Conservation (phyloP, 1,284 basidiomycete species). For the Ceratobasidium sp. region DNA sequence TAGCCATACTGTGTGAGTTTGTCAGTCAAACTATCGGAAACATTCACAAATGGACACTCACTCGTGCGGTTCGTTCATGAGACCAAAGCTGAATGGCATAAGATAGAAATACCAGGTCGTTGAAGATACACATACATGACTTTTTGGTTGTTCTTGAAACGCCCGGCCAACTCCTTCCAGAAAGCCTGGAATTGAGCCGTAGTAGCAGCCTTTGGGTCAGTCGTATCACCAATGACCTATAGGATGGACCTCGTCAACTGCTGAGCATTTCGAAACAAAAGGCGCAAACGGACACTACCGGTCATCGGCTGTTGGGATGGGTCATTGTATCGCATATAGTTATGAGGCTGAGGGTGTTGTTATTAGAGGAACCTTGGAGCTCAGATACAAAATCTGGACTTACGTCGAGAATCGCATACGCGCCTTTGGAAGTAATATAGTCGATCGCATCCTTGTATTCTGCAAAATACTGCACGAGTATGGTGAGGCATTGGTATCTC, state of each 20-base stretch:
- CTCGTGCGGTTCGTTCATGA: constrained; percentile 56
- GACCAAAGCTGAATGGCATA: constrained; percentile 43
- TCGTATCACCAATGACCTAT: constrained; percentile 56
- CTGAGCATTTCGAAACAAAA: neutral
- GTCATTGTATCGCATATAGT: constrained; percentile 58
- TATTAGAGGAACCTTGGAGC: neutral
- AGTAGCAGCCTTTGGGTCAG: constrained; percentile 56
- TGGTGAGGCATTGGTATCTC: neutral
- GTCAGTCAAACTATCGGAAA: neutral
- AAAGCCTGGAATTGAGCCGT: constrained; percentile 48
- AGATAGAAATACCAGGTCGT: neutral
- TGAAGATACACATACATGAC: constrained; percentile 20
- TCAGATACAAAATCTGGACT: neutral
- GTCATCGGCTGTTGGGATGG: constrained; percentile 56
- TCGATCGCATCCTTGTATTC: constrained; percentile 56
- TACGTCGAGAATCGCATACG: constrained; percentile 54
- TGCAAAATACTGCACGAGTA: constrained; percentile 52
- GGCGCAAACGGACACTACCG: constrained; percentile 52
- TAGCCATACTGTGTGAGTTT: constrained; percentile 48
- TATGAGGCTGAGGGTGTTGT: constrained; percentile 50
- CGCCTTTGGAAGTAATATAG: constrained; percentile 56
- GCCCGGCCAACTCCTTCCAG: constrained; percentile 45
- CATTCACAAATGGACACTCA: neutral
- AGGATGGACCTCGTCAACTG: neutral
- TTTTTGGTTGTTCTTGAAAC: constrained; percentile 44